Conservation (phyloP, 108 stramenopile species). For the Parietichytrium sp. region DNA sequence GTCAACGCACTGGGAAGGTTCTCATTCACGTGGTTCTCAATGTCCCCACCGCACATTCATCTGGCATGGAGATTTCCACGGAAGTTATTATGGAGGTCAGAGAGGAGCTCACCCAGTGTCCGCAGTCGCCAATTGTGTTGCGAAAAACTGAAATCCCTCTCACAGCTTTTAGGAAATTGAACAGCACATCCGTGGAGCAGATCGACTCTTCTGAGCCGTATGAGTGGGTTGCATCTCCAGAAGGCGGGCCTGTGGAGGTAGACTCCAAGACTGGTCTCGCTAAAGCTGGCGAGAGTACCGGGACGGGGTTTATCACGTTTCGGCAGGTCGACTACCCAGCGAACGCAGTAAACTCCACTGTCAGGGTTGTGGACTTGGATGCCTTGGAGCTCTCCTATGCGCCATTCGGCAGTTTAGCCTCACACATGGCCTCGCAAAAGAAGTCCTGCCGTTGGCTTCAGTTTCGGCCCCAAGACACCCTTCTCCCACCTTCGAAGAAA, state of each 20-base stretch:
- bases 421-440: too few relatives aligned
- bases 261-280: too few relatives aligned
- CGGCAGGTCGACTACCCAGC: background rate
- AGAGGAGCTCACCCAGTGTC: background rate
- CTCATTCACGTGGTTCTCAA: background rate
- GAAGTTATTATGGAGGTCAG: background rate
- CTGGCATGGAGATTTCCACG: background rate
- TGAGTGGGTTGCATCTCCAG: background rate
- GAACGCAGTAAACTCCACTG: background rate
- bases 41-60: too few relatives aligned
- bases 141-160: background rate
- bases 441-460: background rate
- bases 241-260: background rate
- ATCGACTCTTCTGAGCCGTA: background rate
- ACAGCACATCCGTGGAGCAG: background rate
- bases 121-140: slow-evolving; percentile 1
- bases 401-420: background rate
- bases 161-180: background rate
- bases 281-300: too few relatives aligned
- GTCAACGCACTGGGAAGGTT: background rate
- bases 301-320: background rate
- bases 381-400: background rate
- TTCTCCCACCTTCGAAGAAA: background rate
- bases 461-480: slow-evolving; percentile 3
- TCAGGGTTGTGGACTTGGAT: slow-evolving; percentile 10